phyloP scores from a whole-genome alignment of 306 rosid genomes.

The Hippophae rhamnoides region DNA sequence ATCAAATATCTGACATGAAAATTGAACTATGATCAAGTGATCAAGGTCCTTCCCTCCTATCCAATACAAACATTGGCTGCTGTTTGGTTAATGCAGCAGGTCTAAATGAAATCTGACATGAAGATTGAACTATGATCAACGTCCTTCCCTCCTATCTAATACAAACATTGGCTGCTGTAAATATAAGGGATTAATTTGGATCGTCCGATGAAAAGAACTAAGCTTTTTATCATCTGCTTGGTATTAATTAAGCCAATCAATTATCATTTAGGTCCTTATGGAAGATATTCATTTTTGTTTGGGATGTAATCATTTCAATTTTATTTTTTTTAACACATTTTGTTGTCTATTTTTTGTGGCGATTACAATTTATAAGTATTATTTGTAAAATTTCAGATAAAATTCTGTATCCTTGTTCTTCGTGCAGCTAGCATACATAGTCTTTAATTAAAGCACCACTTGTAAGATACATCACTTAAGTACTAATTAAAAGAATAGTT shows the following conservation, averaged over 20 bases:
- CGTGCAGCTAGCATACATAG: slow-evolving; percentile 27
- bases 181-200: slow-evolving; percentile 46
- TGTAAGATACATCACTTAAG: slow-evolving; percentile 51
- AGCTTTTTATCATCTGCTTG: slow-evolving; percentile 26
- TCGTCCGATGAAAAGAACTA: slow-evolving; percentile 30
- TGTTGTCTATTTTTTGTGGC: slow-evolving; percentile 33
- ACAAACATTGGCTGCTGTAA: slow-evolving; percentile 38
- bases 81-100: slow-evolving; percentile 34
- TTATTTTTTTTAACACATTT: slow-evolving; percentile 27
- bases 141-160: slow-evolving; percentile 31
- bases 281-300: slow-evolving; percentile 25
- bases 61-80: slow-evolving; percentile 30
- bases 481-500: slow-evolving; percentile 38
- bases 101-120: slow-evolving; percentile 55
- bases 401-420: slow-evolving; percentile 41
- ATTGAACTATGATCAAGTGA: slow-evolving; percentile 59
- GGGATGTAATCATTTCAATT: neutral
- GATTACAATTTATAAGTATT: slow-evolving; percentile 27
- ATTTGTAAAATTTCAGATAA: slow-evolving; percentile 60
- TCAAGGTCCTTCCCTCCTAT: slow-evolving; percentile 30
- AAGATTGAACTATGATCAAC: slow-evolving; percentile 67
- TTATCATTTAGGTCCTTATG: slow-evolving; percentile 30
- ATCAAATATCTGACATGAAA: slow-evolving; percentile 61
- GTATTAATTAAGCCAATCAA: slow-evolving; percentile 19
- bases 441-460: slow-evolving; percentile 30